phyloP scores from a whole-genome alignment of 1,284 basidiomycete species.

The Cryptococcus depauperatus region DNA sequence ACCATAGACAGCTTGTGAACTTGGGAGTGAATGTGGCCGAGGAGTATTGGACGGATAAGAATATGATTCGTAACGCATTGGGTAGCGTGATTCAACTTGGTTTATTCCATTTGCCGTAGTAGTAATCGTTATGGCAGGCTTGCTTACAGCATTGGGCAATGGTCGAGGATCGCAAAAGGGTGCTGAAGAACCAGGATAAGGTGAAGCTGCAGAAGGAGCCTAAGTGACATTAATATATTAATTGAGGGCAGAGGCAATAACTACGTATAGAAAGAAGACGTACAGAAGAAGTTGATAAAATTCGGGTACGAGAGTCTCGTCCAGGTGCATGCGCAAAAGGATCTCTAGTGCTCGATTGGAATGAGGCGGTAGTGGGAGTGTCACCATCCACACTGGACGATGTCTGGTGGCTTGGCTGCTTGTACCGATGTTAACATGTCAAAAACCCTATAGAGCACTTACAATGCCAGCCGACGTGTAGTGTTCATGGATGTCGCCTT shows the following conservation, averaged over 20 bases:
- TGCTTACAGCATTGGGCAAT: slow-evolving; percentile 14
- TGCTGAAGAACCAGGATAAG: slow-evolving; percentile 26
- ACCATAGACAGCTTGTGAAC: slow-evolving; percentile 10
- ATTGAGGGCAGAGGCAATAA: not conserved
- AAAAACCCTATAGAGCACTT: slow-evolving; percentile 3
- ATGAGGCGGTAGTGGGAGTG: slow-evolving; percentile 4
- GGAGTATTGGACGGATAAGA: slow-evolving; percentile 19
- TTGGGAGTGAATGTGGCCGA: slow-evolving; percentile 11
- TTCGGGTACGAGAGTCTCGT: slow-evolving; percentile 17
- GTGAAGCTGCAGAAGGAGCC: slow-evolving; percentile 36
- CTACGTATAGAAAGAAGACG: slow-evolving; percentile 9
- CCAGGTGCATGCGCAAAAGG: slow-evolving; percentile 13
- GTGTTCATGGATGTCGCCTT: slow-evolving; percentile 7
- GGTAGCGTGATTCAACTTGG: slow-evolving; percentile 17
- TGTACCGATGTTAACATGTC: no score
- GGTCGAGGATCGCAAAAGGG: slow-evolving; percentile 31
- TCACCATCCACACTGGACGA: no score
- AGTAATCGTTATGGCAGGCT: not conserved
- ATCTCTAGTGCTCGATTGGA: slow-evolving; percentile 11
- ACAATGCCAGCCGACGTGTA: slow-evolving; percentile 4
- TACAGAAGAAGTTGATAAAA: slow-evolving; percentile 31
- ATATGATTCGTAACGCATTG: slow-evolving; percentile 30
- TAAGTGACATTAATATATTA: slow-evolving; percentile 5
- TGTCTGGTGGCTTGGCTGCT: no score
- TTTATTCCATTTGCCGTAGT: slow-evolving; percentile 1